Conservation (phyloP, 768 basidiomycete species). For the Hortiboletus flavorubellus region DNA sequence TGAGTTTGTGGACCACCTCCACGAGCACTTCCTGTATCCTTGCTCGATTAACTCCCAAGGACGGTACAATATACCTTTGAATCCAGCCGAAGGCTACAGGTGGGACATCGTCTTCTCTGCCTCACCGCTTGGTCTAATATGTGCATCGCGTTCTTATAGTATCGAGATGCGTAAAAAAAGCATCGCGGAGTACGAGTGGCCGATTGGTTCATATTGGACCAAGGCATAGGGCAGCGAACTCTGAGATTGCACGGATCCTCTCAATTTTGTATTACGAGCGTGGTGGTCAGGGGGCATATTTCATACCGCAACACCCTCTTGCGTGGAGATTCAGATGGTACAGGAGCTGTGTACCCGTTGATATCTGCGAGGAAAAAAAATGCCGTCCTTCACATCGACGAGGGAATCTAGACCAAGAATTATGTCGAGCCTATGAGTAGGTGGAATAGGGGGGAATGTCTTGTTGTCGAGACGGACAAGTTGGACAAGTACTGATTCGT, state of each 20-base stretch:
- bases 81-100: slow-evolving; percentile 72
- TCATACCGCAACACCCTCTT: too few relatives aligned
- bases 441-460: slow-evolving; percentile 4
- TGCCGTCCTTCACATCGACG: not conserved
- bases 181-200: slow-evolving; percentile 84
- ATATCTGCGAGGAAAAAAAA: not conserved
- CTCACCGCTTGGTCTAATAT: not conserved
- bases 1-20: slow-evolving; percentile 86
- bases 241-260: not conserved
- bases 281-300: not conserved
- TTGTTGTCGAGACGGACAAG: slow-evolving; percentile 4
- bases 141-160: slow-evolving; percentile 36
- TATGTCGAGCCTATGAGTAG: not conserved
- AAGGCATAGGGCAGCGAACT: slow-evolving; percentile 4
- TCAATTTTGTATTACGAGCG: not conserved
- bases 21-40: slow-evolving; percentile 89
- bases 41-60: slow-evolving; percentile 84
- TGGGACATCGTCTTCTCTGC: slow-evolving; percentile 2
- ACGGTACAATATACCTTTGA: slow-evolving; percentile 81
- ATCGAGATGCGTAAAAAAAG: slow-evolving; percentile 86
- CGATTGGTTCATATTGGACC: slow-evolving; percentile 52
- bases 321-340: not conserved
- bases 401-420: not conserved
- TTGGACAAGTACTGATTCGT: slow-evolving; percentile 9
- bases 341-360: not conserved